Evolutionary conservation across 23 red algal species (phyloP).

Genomic region (Rhodosorus marinus): DNA sequence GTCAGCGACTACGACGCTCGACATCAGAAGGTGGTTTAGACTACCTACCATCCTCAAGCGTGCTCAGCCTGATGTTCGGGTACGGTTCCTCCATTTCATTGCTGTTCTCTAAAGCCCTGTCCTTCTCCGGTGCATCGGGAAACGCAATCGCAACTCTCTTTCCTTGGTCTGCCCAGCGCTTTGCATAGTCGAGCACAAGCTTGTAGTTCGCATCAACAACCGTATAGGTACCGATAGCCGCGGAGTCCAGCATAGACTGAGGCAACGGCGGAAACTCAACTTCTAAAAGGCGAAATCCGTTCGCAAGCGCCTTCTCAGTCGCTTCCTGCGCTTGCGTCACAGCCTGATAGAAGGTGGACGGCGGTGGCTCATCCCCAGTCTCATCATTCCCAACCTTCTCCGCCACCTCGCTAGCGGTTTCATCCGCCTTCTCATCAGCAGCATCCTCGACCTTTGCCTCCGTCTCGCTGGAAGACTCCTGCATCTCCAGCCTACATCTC

Average conservation of each 20-base stretch:
- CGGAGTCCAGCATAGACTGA: conserved; percentile 23
- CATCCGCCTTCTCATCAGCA: too few relatives aligned
- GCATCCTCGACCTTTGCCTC: too few relatives aligned
- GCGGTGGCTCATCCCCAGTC: conserved; percentile 22
- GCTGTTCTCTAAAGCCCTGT: conserved; percentile 47
- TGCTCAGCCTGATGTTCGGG: conserved; percentile 27
- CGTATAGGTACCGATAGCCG: conserved; percentile 55
- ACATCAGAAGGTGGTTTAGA: background rate
- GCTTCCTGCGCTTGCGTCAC: conserved; percentile 44
- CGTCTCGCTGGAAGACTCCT: too few relatives aligned
- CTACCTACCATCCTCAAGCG: conserved; percentile 20
- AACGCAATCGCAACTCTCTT: conserved; percentile 31
- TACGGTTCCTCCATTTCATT: conserved; percentile 28
- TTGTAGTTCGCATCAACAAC: conserved; percentile 75
- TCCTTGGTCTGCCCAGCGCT: conserved; percentile 10
- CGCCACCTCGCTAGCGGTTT: too few relatives aligned
- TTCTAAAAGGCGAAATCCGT: conserved; percentile 47
- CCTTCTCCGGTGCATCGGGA: conserved; percentile 69
- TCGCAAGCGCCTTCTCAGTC: conserved; percentile 16
- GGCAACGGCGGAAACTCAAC: conserved; percentile 91
- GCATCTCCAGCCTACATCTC: too few relatives aligned
- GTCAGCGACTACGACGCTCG: background rate
- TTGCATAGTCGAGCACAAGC: conserved; percentile 60
- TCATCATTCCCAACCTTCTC: background rate
- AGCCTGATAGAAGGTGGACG: conserved; percentile 68